Evolutionary conservation across 345 rosid genomes (phyloP).

Genomic region (Cardamine occulta): DNA sequence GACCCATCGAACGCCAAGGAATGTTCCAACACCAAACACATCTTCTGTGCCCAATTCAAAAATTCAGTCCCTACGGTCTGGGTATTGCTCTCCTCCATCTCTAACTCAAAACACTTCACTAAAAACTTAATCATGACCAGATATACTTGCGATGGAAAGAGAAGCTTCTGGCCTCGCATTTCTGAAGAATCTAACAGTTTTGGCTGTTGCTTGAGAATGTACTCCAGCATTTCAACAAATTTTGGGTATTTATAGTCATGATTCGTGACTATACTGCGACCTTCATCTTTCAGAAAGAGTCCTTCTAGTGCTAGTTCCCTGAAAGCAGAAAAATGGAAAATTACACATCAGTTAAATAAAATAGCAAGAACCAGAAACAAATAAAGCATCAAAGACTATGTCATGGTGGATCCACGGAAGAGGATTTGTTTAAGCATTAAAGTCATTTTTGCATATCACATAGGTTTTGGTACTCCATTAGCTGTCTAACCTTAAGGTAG

Average conservation of each 20-base stretch:
- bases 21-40: constrained; percentile 86
- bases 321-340: constrained; percentile 22
- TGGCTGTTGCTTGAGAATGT: constrained; percentile 80
- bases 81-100: constrained; percentile 60
- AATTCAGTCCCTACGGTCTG: constrained; percentile 61
- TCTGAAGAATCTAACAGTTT: constrained; percentile 67
- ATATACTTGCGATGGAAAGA: constrained; percentile 76
- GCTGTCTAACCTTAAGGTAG: constrained; percentile 24
- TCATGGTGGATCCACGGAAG: constrained; percentile 8
- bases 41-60: constrained; percentile 61
- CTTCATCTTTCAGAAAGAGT: constrained; percentile 70
- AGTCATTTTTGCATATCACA: constrained; percentile 8
- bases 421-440: not conserved
- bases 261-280: constrained; percentile 49
- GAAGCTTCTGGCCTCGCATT: constrained; percentile 72
- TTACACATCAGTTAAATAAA: constrained; percentile 1
- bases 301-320: constrained; percentile 96
- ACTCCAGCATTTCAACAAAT: constrained; percentile 71
- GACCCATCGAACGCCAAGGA: constrained; percentile 85
- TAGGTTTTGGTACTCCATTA: constrained; percentile 10
- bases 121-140: constrained; percentile 77
- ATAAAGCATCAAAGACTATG: constrained; percentile 14
- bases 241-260: constrained; percentile 64
- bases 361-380: constrained; percentile 25
- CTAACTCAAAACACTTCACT: constrained; percentile 82